Evolutionary conservation across 306 rosid species (phyloP).

Genomic region (Mucuna pruriens): DNA sequence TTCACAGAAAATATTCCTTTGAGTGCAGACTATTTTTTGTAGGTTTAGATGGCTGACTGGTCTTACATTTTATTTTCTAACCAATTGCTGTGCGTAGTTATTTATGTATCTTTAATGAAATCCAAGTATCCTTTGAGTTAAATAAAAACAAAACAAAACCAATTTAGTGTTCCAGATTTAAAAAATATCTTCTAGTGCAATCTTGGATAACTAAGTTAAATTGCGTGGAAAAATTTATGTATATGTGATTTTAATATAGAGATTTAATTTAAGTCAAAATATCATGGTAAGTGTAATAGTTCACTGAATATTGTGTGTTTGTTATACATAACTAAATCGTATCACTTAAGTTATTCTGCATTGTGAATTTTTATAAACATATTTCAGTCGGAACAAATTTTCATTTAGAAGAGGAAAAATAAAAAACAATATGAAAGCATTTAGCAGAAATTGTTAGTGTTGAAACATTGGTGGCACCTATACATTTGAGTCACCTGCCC

Average conservation of each 20-base stretch:
- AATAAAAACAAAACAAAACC: background rate
- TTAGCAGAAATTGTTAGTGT: background rate
- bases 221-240: background rate
- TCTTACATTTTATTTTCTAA: background rate
- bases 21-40: background rate
- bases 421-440: background rate
- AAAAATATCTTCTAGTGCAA: background rate
- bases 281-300: background rate
- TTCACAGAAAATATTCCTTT: constrained; percentile 3
- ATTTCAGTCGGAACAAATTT: background rate
- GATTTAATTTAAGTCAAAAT: background rate
- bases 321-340: background rate
- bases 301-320: background rate
- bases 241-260: background rate
- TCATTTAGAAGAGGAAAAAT: background rate
- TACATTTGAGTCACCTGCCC: background rate
- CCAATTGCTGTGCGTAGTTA: constrained; percentile 9
- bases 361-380: background rate
- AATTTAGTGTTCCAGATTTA: background rate
- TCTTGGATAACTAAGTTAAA: background rate
- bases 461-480: background rate
- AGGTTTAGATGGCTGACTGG: background rate
- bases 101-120: constrained; percentile 10
- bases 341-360: background rate
- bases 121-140: background rate